A percentile compares a stretch with the other conserved stretches of the same genome.
Conservation (phyloP, 306 rosid genomes). For the Crotalaria pallida region DNA sequence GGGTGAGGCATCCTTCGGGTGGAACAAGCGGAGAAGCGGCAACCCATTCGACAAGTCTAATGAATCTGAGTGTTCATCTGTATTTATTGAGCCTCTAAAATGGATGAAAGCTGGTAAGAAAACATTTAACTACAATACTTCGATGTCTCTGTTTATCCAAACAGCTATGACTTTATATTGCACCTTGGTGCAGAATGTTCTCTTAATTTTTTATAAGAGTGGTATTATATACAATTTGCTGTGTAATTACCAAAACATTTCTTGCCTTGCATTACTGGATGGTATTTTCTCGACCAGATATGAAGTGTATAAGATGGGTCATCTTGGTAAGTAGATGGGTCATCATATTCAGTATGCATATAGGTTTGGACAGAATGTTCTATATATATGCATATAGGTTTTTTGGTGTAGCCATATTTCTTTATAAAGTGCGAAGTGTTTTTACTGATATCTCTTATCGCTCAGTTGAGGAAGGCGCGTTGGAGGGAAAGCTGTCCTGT, state of each 20-base stretch:
- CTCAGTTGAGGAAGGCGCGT: constrained; percentile 89
- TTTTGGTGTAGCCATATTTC: not conserved
- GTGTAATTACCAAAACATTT: not conserved
- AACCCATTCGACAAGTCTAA: constrained; percentile 56
- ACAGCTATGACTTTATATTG: not conserved
- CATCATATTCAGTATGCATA: too few species aligned
- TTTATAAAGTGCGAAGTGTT: not conserved
- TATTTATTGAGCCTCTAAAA: constrained; percentile 83
- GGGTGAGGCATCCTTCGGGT: constrained; percentile 70
- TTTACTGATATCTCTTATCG: constrained; percentile 25
- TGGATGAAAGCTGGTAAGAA: constrained; percentile 95
- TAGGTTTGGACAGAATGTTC: constrained; percentile 5
- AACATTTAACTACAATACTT: constrained; percentile 8
- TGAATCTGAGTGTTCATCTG: constrained; percentile 82
- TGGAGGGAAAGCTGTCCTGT: constrained; percentile 86
- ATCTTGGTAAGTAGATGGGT: too few species aligned
- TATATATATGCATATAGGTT: not conserved
- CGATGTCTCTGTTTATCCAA: constrained; percentile 7
- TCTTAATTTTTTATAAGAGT: not conserved
- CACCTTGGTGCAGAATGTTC: constrained; percentile 4
- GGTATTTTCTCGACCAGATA: not conserved
- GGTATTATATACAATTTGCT: constrained; percentile 1
- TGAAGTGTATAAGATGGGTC: too few species aligned
- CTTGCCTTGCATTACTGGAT: not conserved
- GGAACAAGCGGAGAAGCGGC: constrained; percentile 71